Evolutionary conservation across 2,329 filamentous ascomycete genomes (phyloP).

Genomic region (Ceratocystis papillata): DNA sequence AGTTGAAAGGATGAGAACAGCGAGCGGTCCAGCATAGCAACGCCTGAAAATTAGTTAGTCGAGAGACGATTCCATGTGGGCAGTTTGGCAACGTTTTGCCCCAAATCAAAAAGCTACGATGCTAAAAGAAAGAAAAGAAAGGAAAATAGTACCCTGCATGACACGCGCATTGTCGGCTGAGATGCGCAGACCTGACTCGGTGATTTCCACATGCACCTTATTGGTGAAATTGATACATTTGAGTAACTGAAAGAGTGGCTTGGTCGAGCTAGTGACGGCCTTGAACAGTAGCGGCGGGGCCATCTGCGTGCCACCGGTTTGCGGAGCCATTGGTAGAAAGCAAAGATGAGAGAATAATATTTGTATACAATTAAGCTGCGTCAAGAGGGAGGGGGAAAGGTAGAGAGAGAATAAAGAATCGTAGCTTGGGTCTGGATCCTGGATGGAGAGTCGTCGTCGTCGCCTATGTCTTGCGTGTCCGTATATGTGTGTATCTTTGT

Average conservation of each 20-base stretch:
- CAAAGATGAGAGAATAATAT: constrained; percentile 24
- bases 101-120: background rate
- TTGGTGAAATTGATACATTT: constrained; percentile 50
- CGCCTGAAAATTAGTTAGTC: constrained; percentile 28
- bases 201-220: constrained; percentile 59
- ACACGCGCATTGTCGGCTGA: constrained; percentile 78
- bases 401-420: constrained; percentile 5
- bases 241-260: constrained; percentile 56
- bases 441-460: constrained; percentile 28
- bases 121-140: background rate
- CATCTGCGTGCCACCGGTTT: constrained; percentile 14
- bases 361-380: constrained; percentile 3
- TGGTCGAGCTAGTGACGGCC: constrained; percentile 66
- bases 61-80: too few relatives aligned
- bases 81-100: too few relatives aligned
- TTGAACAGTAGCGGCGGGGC: constrained; percentile 53
- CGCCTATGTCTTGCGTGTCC: constrained; percentile 27
- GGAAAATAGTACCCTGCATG: constrained; percentile 61
- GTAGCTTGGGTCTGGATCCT: constrained; percentile 20
- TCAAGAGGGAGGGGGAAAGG: background rate
- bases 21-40: constrained; percentile 72
- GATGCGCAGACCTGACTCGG: constrained; percentile 74
- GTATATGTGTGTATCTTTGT: background rate
- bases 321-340: constrained; percentile 27
- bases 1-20: constrained; percentile 81